Conservation (phyloP, 1,284 basidiomycete species). For the Ustilago shanxiensis region DNA sequence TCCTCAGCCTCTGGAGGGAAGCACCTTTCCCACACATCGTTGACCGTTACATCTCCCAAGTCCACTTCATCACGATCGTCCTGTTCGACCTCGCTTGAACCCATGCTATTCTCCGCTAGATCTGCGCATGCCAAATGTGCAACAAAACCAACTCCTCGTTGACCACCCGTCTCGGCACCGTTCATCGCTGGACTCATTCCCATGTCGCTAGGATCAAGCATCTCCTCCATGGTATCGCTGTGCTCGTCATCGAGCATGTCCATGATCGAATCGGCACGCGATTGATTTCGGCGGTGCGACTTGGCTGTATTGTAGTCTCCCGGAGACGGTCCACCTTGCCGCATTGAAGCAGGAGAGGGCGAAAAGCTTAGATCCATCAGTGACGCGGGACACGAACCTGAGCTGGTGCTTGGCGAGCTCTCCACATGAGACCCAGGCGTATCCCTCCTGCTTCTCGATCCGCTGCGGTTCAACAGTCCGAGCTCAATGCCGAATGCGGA, state of each 20-base stretch:
- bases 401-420: slow-evolving; percentile 28
- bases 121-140: background rate
- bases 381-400: slow-evolving; percentile 19
- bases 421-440: slow-evolving; percentile 12
- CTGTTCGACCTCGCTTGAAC: background rate
- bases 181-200: background rate
- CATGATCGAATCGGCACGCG: slow-evolving; percentile 37
- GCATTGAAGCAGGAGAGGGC: slow-evolving; percentile 15
- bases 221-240: slow-evolving; percentile 30
- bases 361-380: slow-evolving; percentile 28
- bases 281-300: slow-evolving; percentile 20
- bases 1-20: background rate
- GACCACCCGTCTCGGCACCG: background rate
- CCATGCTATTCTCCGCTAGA: background rate
- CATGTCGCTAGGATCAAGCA: slow-evolving; percentile 3
- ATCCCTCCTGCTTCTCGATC: slow-evolving; percentile 5
- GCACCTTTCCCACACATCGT: slow-evolving; percentile 22
- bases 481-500: slow-evolving; percentile 45
- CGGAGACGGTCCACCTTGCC: slow-evolving; percentile 9
- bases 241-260: slow-evolving; percentile 18
- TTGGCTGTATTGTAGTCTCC: background rate
- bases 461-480: slow-evolving; percentile 10
- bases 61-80: slow-evolving; percentile 13
- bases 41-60: slow-evolving; percentile 24
- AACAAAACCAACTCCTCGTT: background rate